These are phyloP conservation scores for Blastocystis sp. DNA, from an alignment of 352 stramenopile genomes.

Conservation along the genomic window DNA sequence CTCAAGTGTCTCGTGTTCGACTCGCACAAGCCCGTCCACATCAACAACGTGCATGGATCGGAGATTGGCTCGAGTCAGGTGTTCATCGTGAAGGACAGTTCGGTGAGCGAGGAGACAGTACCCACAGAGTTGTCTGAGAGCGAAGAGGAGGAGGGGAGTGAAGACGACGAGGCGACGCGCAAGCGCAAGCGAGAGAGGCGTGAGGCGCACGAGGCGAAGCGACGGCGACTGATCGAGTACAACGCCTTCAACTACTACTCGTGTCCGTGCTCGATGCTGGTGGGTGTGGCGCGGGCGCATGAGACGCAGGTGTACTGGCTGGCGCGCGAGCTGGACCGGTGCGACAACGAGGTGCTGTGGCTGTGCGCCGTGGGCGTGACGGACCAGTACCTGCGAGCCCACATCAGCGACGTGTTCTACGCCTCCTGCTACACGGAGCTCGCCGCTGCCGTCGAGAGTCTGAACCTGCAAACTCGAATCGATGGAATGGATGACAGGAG, in stretches of 20 bases:
- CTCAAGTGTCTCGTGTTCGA: constrained; percentile 43
- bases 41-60: constrained; percentile 5
- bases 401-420: constrained; percentile 46
- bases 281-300: neutral
- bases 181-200: neutral
- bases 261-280: constrained; percentile 11
- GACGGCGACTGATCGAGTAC: constrained; percentile 23
- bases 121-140: constrained; percentile 27
- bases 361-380: constrained; percentile 36
- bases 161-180: neutral
- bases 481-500: too few relatives aligned
- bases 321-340: constrained; percentile 18
- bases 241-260: constrained; percentile 57
- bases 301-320: constrained; percentile 3
- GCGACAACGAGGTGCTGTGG: constrained; percentile 43
- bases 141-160: neutral
- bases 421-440: constrained; percentile 49
- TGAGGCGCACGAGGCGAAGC: neutral
- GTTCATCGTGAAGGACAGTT: constrained; percentile 46
- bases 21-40: constrained; percentile 28
- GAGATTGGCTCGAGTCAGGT: neutral
- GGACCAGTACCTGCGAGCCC: constrained; percentile 34
- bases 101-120: neutral
- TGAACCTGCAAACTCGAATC: constrained; percentile 12
- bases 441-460: neutral